Evolutionary conservation across 2,329 filamentous ascomycete species (phyloP).

Genomic region (Niveomyces coronatus): DNA sequence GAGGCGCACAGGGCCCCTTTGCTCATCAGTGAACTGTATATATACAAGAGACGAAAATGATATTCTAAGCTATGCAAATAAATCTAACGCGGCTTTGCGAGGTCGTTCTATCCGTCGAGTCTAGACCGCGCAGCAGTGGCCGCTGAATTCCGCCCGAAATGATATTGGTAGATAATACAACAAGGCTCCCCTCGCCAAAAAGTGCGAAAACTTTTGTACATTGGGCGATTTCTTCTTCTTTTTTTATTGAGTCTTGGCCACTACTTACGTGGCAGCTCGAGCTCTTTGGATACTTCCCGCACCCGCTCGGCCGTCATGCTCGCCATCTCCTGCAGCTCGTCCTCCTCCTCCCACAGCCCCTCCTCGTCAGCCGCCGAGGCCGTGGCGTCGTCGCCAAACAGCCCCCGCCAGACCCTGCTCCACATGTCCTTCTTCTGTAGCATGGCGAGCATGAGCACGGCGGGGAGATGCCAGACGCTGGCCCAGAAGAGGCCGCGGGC

Average conservation of each 20-base stretch:
- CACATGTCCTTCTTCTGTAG: slow-evolving; percentile 90
- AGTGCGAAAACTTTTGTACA: slow-evolving; percentile 8
- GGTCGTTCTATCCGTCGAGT: too few species aligned
- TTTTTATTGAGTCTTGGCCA: neutral
- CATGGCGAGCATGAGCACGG: slow-evolving; percentile 80
- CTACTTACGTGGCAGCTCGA: slow-evolving; percentile 4
- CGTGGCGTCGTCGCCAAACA: slow-evolving; percentile 49
- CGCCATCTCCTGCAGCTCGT: slow-evolving; percentile 36
- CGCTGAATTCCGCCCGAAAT: too few species aligned
- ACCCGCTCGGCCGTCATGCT: slow-evolving; percentile 23
- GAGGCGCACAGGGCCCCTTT: too few species aligned
- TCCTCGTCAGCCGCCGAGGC: slow-evolving; percentile 47
- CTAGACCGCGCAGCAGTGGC: too few species aligned
- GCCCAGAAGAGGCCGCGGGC: slow-evolving; percentile 91
- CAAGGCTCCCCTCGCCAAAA: too few species aligned
- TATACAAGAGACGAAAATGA: too few species aligned
- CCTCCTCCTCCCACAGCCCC: slow-evolving; percentile 50
- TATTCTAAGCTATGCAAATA: too few species aligned
- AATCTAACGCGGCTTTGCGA: too few species aligned
- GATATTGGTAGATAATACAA: slow-evolving; percentile 15
- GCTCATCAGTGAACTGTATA: too few species aligned
- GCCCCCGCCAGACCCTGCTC: slow-evolving; percentile 65
- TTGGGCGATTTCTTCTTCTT: neutral
- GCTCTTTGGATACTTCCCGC: slow-evolving; percentile 11
- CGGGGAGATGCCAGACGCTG: slow-evolving; percentile 91